These are phyloP conservation scores for Xylariales sp. DNA, from an alignment of 2,329 filamentous ascomycete species.

Conservation along the genomic window DNA sequence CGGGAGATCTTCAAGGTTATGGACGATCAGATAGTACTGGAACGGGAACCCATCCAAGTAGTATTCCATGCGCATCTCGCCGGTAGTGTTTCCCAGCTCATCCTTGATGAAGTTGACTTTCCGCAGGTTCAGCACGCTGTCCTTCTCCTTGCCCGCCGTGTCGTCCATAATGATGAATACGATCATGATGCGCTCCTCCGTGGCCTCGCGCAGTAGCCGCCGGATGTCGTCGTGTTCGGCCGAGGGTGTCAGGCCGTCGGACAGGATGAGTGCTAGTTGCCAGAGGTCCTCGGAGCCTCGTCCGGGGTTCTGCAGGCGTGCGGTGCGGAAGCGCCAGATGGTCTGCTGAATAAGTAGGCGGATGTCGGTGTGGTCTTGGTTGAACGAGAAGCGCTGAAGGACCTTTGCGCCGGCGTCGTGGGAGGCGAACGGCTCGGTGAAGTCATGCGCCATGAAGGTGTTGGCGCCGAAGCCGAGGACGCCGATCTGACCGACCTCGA, in stretches of 20 bases:
- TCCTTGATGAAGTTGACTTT: slow-evolving; percentile 77
- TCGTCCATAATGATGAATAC: slow-evolving; percentile 96
- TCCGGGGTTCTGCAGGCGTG: slow-evolving; percentile 55
- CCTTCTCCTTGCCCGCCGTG: slow-evolving; percentile 39
- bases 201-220: slow-evolving; percentile 76
- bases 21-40: slow-evolving; percentile 91
- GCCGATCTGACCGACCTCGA: slow-evolving; percentile 91
- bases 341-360: slow-evolving; percentile 70
- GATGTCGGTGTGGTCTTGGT: slow-evolving; percentile 83
- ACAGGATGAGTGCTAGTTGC: slow-evolving; percentile 92
- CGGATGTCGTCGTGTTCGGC: slow-evolving; percentile 77
- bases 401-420: slow-evolving; percentile 76
- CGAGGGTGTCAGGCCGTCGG: slow-evolving; percentile 84
- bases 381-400: slow-evolving; percentile 79
- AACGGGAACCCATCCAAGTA: slow-evolving; percentile 97
- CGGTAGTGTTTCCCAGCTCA: slow-evolving; percentile 42
- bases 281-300: slow-evolving; percentile 67
- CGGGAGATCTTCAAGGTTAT: slow-evolving; percentile 86
- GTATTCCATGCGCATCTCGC: slow-evolving; percentile 74
- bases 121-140: slow-evolving; percentile 80
- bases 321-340: slow-evolving; percentile 76
- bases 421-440: slow-evolving; percentile 74
- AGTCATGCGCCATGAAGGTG: slow-evolving; percentile 80
- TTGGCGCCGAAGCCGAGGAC: slow-evolving; percentile 84
- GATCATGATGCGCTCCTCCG: slow-evolving; percentile 94